Base-by-base conservation (phyloP, 169 alveolate genomes). In the Cryptosporidium meleagridis region DNA sequence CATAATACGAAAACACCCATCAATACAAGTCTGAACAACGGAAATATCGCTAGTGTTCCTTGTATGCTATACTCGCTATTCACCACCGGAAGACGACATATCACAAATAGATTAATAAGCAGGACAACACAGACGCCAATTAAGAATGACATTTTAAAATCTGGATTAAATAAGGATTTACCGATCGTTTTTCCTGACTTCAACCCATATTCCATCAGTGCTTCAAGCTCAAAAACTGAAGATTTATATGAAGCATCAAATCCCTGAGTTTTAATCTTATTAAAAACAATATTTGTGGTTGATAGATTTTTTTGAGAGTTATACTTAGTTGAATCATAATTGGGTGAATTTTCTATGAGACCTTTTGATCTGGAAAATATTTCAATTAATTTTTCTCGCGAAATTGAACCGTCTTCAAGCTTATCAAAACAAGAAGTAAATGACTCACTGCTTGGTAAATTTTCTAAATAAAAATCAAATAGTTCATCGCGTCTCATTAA, bases 401-500 rank as follows among this genome's bases (percentile, higher is more conserved):
- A 61, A 70, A 93, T 93, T 6, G 91, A 62, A 23, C 93, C 92
- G 18, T 91, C 89, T 69, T 92, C 21, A 18, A 87, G 73, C 26
- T 87, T 85, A 67, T 93, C 94, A 84, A 94, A 94, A 12, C 87
- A 53, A 44, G 73, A 59, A 9, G 31, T 41, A 21, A 80, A n/a
- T 14, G 35, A 33, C 23, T 62, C 67, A 62, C 21, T 62, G 31
- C 70, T 44, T 3, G 89, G 89, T 16, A 62, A 37, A 33, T 41
- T 44, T 1, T 37, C 51, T 33, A 94, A 95, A 72, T 93, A 94
- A 12, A 92, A 70, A 31, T 92, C 92, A 44, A 93, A 93, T 29
- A 93, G 86, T 44, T 95, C 94, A 68, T 95, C 96, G 86, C 95
- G 93, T 91, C 94, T 95, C 84, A 93, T 92, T 31, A 95, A 80